These are phyloP conservation scores for Aspergillus egyptiacus DNA, from an alignment of 495 filamentous ascomycete species.

Conservation along the genomic window DNA sequence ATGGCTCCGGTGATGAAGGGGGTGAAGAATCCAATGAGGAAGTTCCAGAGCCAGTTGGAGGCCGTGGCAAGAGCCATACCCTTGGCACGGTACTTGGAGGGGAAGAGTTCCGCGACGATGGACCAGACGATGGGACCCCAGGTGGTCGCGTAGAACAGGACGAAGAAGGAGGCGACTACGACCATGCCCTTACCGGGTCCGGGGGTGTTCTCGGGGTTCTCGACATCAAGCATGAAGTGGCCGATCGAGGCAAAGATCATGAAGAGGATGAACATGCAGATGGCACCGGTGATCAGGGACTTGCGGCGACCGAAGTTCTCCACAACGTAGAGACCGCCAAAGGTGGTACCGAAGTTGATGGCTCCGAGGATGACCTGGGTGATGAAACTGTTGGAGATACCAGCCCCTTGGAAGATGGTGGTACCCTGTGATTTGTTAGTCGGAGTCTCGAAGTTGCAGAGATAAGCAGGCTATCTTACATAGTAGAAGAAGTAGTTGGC, in stretches of 20 bases:
- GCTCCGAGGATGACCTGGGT: conserved; percentile 68
- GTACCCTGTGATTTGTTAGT: conserved; percentile 49
- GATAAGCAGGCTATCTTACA: conserved; percentile 40
- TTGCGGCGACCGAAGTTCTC: conserved; percentile 65
- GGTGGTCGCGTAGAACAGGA: conserved; percentile 48
- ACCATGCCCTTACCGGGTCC: conserved; percentile 68
- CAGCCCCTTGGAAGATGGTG: conserved; percentile 64
- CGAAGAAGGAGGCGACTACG: conserved; percentile 64
- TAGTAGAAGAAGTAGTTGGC: conserved; percentile 80
- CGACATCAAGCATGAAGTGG: conserved; percentile 55
- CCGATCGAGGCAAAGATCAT: conserved; percentile 67
- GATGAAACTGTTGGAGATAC: conserved; percentile 62
- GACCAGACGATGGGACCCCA: conserved; percentile 86
- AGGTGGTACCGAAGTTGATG: conserved; percentile 68
- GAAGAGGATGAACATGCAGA: conserved; percentile 65
- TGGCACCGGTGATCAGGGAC: conserved; percentile 58
- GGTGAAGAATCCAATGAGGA: conserved; percentile 74
- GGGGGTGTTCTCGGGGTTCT: conserved; percentile 48
- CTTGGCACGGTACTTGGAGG: conserved; percentile 64
- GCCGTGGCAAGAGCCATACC: conserved; percentile 72
- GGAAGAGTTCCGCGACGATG: conserved; percentile 73
- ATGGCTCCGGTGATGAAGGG: conserved; percentile 66
- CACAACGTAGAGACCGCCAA: conserved; percentile 64
- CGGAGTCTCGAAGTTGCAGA: not conserved
- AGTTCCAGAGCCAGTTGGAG: conserved; percentile 86